Evolutionary conservation across 23 red algal species (phyloP).

Genomic region (Agarophyton chilense): DNA sequence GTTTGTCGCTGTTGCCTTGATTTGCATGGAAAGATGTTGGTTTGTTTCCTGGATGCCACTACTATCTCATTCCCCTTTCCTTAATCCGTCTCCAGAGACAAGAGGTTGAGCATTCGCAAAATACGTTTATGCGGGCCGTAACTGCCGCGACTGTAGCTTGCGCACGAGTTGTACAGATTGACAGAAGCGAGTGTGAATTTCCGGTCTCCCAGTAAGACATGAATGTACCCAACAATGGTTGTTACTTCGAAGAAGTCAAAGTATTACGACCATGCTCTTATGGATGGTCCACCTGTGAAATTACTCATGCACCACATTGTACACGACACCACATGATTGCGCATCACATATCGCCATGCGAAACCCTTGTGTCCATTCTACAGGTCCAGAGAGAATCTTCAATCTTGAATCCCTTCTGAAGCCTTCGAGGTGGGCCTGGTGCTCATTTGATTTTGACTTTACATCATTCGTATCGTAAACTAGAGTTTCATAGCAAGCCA

Average conservation of each 20-base stretch:
- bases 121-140: not conserved
- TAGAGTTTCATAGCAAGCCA: not conserved
- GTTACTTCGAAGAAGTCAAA: not conserved
- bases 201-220: not conserved
- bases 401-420: not conserved
- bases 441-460: not conserved
- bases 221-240: not conserved
- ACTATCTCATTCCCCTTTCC: not conserved
- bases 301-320: not conserved
- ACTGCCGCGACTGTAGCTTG: not conserved
- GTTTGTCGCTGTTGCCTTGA: not conserved
- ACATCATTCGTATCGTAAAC: not conserved
- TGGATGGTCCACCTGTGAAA: not conserved
- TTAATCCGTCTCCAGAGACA: not conserved
- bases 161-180: not conserved
- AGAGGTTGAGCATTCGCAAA: not conserved
- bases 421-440: not conserved
- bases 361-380: not conserved
- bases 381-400: not conserved
- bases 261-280: not conserved
- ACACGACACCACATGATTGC: not conserved
- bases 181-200: not conserved
- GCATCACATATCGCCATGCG: not conserved
- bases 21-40: not conserved
- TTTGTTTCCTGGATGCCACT: not conserved